Base-by-base conservation (phyloP, 1,284 basidiomycete species). In the Cutaneotrichosporon spelunceum region DNA sequence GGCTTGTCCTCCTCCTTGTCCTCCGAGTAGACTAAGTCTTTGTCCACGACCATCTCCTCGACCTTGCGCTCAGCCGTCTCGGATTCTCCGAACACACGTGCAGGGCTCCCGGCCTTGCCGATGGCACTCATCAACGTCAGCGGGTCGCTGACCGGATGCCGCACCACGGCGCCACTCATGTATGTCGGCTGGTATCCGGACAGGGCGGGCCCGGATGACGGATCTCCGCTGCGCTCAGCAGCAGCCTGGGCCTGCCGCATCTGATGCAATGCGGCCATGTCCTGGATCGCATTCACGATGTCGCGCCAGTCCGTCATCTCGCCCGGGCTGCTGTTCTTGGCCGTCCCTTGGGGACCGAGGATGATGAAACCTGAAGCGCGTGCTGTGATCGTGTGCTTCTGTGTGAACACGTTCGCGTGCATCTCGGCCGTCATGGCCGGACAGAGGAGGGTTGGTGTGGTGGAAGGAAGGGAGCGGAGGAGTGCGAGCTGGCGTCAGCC, bases 371-470 rank as follows among this genome's bases (percentile, higher is more conserved):
- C 84, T 11, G 96, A 83, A 48, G 88, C 83, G 21, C 81, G 82
- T 1, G 93, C 83, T 34, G 88, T 72, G 11, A 83, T 82, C 24
- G 97, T 74, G 70, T 99, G 95, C 64, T 87, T 84, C 2, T 84
- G 83, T 0, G 95, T 98, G 36, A 97, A 82, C 21, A 91, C 91
- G 72, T 99, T 93, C 65, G 89, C 84, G 73, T 90, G 97, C 93
- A 97, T 98, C 67, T 91, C 82, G 3, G 93, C 96, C 75, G 98
- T 98, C 94, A 98, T 98, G 0, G 95, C 93, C 3, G 95, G 95
- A 71, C 94, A 98, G 29, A 98, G 78, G 70, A 88, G 89, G 11
- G 91, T 91, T 2, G 89, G 88, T 0, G 89, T 95, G 2, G 83
- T 83, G 0, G 91, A 88, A 8, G 88, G 82, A 0, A 96, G 81